Percentiles rank a stretch among this genome's conserved stretches.
phyloP scores from a whole-genome alignment of 768 basidiomycete genomes.

The Daedaleopsis sinensis region DNA sequence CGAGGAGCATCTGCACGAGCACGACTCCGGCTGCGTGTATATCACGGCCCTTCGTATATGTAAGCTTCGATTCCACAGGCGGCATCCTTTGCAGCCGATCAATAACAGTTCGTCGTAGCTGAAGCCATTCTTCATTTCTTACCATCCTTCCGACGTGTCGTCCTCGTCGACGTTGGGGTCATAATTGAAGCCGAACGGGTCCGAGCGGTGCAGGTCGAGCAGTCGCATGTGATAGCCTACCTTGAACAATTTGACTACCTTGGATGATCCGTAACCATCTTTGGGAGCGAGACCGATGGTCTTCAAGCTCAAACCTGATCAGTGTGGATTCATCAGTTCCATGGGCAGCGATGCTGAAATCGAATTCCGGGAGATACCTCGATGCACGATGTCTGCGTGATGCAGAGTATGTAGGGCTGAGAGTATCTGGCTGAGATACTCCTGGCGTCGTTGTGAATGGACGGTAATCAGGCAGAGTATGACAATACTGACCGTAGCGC shows the following conservation, averaged over 20 bases:
- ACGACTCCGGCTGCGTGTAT: slow-evolving; percentile 83
- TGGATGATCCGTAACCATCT: slow-evolving; percentile 54
- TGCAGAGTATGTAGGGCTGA: slow-evolving; percentile 72
- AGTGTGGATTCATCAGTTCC: not conserved
- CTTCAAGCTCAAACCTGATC: slow-evolving; percentile 57
- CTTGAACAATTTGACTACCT: slow-evolving; percentile 74
- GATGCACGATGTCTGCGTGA: slow-evolving; percentile 66
- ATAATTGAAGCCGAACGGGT: slow-evolving; percentile 60
- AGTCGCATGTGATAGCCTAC: slow-evolving; percentile 73
- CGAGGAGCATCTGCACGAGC: slow-evolving; percentile 85
- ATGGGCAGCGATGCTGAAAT: not conserved
- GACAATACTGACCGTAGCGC: slow-evolving; percentile 56
- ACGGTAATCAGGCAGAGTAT: not conserved
- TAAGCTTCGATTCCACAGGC: slow-evolving; percentile 73
- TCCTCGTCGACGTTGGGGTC: slow-evolving; percentile 29
- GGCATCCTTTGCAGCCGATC: slow-evolving; percentile 77
- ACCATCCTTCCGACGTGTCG: slow-evolving; percentile 49
- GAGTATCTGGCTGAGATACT: slow-evolving; percentile 75
- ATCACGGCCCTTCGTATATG: slow-evolving; percentile 79
- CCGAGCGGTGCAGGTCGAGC: slow-evolving; percentile 82
- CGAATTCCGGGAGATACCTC: slow-evolving; percentile 44
- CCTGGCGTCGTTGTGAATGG: slow-evolving; percentile 42
- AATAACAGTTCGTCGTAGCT: slow-evolving; percentile 4
- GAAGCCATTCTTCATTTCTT: slow-evolving; percentile 28
- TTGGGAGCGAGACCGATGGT: slow-evolving; percentile 63